Evolutionary conservation across 2,329 filamentous ascomycete species (phyloP).

Genomic region (Arthrocladium fulminans): DNA sequence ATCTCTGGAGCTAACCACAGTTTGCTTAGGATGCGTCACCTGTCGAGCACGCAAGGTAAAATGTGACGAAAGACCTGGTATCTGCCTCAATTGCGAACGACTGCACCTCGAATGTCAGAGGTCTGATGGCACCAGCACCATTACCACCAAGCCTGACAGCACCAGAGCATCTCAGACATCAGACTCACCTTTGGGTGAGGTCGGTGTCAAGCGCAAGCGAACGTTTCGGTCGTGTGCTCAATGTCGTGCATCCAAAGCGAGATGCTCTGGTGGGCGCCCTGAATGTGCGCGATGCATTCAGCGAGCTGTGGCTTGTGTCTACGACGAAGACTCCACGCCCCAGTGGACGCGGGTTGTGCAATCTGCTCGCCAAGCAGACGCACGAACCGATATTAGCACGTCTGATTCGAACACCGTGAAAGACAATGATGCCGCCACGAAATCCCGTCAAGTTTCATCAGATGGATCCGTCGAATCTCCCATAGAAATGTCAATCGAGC

Average conservation of each 20-base stretch:
- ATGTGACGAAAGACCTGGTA: slow-evolving; percentile 11
- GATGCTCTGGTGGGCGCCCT: slow-evolving; percentile 6
- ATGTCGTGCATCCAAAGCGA: slow-evolving; percentile 10
- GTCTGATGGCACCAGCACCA: neutral
- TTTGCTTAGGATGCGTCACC: slow-evolving; percentile 7
- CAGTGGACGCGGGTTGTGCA: slow-evolving; percentile 8
- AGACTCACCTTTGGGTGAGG: neutral
- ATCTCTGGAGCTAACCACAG: neutral
- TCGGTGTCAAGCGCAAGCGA: slow-evolving; percentile 6
- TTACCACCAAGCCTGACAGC: neutral
- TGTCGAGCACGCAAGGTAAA: slow-evolving; percentile 12
- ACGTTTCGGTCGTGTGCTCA: slow-evolving; percentile 9
- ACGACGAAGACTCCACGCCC: slow-evolving; percentile 6
- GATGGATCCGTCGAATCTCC: neutral
- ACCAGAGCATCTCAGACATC: neutral
- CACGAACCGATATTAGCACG: neutral
- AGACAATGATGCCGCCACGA: neutral
- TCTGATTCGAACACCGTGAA: neutral
- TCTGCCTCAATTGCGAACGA: slow-evolving; percentile 12
- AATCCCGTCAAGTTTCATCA: neutral
- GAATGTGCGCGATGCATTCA: slow-evolving; percentile 4
- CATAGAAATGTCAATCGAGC: slow-evolving; percentile 1
- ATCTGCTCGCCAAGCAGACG: slow-evolving; percentile 4
- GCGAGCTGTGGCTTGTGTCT: slow-evolving; percentile 2
- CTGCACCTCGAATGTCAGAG: slow-evolving; percentile 47